Percentiles rank a stretch among this genome's conserved stretches.
These are phyloP conservation scores for Parasarocladium wereldwijsianum DNA, from an alignment of 2,329 filamentous ascomycete species.

Conservation along the genomic window DNA sequence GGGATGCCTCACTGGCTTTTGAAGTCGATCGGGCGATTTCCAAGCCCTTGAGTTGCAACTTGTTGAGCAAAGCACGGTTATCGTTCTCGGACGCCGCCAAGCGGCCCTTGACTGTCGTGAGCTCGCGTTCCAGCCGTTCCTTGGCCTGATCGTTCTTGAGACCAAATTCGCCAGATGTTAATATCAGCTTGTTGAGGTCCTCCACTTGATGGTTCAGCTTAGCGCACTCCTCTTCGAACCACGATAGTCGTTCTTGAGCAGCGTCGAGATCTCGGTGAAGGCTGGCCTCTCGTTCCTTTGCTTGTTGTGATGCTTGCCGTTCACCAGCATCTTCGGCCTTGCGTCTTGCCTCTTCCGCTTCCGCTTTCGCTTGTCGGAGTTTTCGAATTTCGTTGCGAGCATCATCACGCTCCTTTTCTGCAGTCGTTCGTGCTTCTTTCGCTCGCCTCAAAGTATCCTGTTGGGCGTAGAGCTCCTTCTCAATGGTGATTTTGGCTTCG, in stretches of 20 bases:
- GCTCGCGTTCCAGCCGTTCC: slow-evolving; percentile 78
- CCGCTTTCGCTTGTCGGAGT: slow-evolving; percentile 68
- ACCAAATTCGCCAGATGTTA: slow-evolving; percentile 79
- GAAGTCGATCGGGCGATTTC: slow-evolving; percentile 88
- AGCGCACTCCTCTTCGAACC: slow-evolving; percentile 65
- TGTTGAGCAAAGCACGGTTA: slow-evolving; percentile 88
- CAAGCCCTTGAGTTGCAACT: slow-evolving; percentile 91
- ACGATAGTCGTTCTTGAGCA: slow-evolving; percentile 59
- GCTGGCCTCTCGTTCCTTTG: slow-evolving; percentile 65
- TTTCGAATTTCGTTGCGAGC: slow-evolving; percentile 73
- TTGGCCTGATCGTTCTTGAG: slow-evolving; percentile 88
- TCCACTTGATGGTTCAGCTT: slow-evolving; percentile 70
- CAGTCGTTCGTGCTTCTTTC: slow-evolving; percentile 63
- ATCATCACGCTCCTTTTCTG: slow-evolving; percentile 80
- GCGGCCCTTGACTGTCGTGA: slow-evolving; percentile 80
- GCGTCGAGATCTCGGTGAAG: slow-evolving; percentile 69
- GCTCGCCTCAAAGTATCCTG: slow-evolving; percentile 81
- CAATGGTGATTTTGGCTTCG: slow-evolving; percentile 90
- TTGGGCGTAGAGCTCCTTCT: slow-evolving; percentile 93
- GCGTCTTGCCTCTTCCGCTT: slow-evolving; percentile 72
- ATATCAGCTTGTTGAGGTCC: slow-evolving; percentile 71
- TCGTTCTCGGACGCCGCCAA: slow-evolving; percentile 90
- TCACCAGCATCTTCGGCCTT: slow-evolving; percentile 73
- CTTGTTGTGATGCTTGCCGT: slow-evolving; percentile 60
- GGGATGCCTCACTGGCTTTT: slow-evolving; percentile 68